A percentile compares a stretch with the other conserved stretches of the same genome.
These are phyloP conservation scores for Penicillium chermesinum DNA, from an alignment of 495 filamentous ascomycete species.

Conservation along the genomic window DNA sequence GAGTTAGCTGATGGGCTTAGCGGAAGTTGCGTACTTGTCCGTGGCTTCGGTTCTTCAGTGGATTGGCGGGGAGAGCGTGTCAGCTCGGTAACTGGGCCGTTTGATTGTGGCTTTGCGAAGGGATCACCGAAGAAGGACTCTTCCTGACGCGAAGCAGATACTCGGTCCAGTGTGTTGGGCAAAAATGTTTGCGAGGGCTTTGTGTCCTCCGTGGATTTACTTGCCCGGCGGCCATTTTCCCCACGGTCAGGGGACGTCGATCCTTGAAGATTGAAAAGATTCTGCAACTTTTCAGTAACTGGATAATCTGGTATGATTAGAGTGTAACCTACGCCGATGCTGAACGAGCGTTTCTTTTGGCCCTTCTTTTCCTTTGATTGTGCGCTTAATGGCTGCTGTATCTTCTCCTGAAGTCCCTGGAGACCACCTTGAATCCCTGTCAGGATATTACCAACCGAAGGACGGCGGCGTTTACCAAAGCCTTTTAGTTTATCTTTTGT, in stretches of 20 bases:
- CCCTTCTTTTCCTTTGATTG: conserved; percentile 1
- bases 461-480: conserved; percentile 27
- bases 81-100: neutral
- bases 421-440: conserved; percentile 15
- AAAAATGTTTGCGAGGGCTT: neutral
- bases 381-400: conserved; percentile 1
- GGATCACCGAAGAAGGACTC: neutral
- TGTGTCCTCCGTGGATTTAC: neutral
- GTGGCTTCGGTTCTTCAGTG: conserved; percentile 4
- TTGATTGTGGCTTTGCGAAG: neutral
- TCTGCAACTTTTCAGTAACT: conserved; percentile 10
- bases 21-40: conserved; percentile 11
- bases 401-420: conserved; percentile 16
- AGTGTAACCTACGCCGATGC: conserved; percentile 17
- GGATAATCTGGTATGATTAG: neutral
- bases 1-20: conserved; percentile 3
- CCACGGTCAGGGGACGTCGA: conserved; percentile 3
- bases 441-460: conserved; percentile 25
- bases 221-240: neutral
- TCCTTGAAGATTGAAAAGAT: conserved; percentile 17
- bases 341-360: conserved; percentile 14
- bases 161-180: neutral
- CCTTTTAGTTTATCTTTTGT: conserved; percentile 30
- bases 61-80: conserved; percentile 2
- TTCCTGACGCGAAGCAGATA: neutral